Evolutionary conservation across 116 monocot species (phyloP), one percentile per base, ranked within the genome.

Genomic region (Iris pallida): DNA sequence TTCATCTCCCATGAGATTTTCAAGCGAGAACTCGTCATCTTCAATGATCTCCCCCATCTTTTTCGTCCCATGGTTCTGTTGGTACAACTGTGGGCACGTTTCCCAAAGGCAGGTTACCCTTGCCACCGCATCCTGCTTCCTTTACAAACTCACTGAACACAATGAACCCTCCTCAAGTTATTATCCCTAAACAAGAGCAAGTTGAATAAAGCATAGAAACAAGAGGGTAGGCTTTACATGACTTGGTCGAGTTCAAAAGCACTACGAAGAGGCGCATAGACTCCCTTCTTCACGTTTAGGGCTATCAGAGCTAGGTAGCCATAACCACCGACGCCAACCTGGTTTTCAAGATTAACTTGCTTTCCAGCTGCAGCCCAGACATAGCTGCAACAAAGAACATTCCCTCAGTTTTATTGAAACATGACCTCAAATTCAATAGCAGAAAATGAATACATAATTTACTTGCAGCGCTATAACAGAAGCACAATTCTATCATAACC

Each of bases 321-420:
- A 74, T 94, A 94, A 3, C 94, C 94, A 59, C 94, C 94, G 42
- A 94, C 94, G 62, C 90, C 94, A 62, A 94, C 90, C 49, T 94
- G 85, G 41, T 78, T 94, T 81, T 94, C 94, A 9, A 94, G 83
- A 61, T 94, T 88, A 69, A 54, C 44, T 55, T 94, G 94, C 74
- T 94, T 90, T 46, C 90, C 94, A 41, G 94, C 85, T 13, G 89
- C 87, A 61, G 78, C 70, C 97, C 97, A 98, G 8, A 90, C 79
- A 70, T 75, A 92, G 64, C 97, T 98, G 92, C 77, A 65, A 53
- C 16, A 41, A 54, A n/a, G n/a, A n/a, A n/a, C n/a, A n/a, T n/a
- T n/a, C n/a, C n/a, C n/a, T n/a, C n/a, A n/a, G n/a, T n/a, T n/a
- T n/a, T n/a, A n/a, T n/a, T n/a, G n/a, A n/a, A n/a, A n/a, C n/a